Base-by-base conservation (phyloP, 202 grass and related monocot genomes). In the Cymbopogon flexuosus region DNA sequence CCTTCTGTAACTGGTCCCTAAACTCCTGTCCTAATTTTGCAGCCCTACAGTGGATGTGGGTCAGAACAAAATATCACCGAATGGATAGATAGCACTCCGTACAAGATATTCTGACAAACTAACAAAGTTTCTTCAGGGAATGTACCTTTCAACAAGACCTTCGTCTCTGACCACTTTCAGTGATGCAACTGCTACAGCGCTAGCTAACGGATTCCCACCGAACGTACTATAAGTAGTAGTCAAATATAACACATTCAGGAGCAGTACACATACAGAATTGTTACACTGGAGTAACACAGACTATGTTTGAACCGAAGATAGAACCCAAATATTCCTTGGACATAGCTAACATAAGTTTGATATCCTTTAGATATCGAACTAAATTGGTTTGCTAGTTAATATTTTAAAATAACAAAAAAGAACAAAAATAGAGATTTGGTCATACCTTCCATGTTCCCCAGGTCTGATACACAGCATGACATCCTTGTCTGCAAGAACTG, bases 401-500 rank as follows among this genome's bases (percentile, higher is more conserved):
- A 10, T 0, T 58, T 49, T 34, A 68, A 19, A 82, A 35, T 9
- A 15, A 66, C 6, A 49, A 54, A 46, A 2, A 35, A 35, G 62
- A 63, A 30, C 29, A 29, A 0, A n/a, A n/a, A n/a, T n/a, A 83
- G 29, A 79, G 14, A 88, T 79, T 13, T 30, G 42, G 31, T 78
- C 52, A 89, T 83, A 98, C 95, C 92, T 98, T 87, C 95, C 95
- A 78, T 98, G 95, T 46, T 94, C 92, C 73, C 95, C 92, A 59
- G 95, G 95, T 79, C 67, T 94, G 84, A 98, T 93, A 84, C 95
- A 95, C 22, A 98, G 67, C 95, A 98, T 98, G 75, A 91, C 29
- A 64, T 91, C 95, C 82, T 98, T 98, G 54, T 98, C 90, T 79
- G 95, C 88, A 72, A 98, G 92, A 88, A 98, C 95, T 70, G 92